Conservation (phyloP, 1,284 basidiomycete genomes). For the Malassezia dermatis region DNA sequence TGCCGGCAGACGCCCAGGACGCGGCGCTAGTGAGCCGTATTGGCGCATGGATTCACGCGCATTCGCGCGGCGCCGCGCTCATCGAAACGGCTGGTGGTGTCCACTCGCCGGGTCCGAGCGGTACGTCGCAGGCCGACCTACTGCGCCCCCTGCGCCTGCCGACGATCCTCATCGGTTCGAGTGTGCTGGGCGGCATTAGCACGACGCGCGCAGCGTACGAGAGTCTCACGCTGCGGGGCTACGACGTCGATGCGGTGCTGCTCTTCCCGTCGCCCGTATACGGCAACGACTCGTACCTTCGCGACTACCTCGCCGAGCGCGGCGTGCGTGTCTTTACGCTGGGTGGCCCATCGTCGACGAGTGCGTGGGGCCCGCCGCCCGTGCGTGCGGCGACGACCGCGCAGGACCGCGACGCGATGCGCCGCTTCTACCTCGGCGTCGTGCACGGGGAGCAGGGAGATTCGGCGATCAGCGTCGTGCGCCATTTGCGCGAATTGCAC, state of each 20-base stretch:
- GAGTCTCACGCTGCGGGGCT: conserved; percentile 76
- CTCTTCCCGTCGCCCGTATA: conserved; percentile 61
- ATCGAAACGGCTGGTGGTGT: conserved; percentile 93
- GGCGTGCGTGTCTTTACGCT: conserved; percentile 53
- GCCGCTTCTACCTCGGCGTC: conserved; percentile 59
- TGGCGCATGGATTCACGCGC: conserved; percentile 54
- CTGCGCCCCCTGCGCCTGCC: conserved; percentile 63
- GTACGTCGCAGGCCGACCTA: conserved; percentile 60
- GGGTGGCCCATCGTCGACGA: conserved; percentile 20
- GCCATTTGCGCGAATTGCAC: conserved; percentile 61
- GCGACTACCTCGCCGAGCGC: conserved; percentile 61
- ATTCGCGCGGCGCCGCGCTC: conserved; percentile 54
- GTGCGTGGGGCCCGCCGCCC: conserved; percentile 30
- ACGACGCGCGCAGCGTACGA: conserved; percentile 89
- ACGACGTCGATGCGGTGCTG: conserved; percentile 74
- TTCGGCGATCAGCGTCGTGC: conserved; percentile 51
- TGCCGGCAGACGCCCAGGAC: conserved; percentile 48
- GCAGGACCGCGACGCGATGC: conserved; percentile 57
- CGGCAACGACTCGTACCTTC: conserved; percentile 69
- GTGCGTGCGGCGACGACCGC: conserved; percentile 50
- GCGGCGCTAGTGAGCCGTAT: conserved; percentile 62
- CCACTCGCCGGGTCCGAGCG: conserved; percentile 78
- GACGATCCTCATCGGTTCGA: conserved; percentile 74
- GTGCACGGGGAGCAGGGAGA: conserved; percentile 14
- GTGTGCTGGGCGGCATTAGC: conserved; percentile 84